phyloP scores from a whole-genome alignment of 2,329 filamentous ascomycete species.

The Colletotrichum sp. region DNA sequence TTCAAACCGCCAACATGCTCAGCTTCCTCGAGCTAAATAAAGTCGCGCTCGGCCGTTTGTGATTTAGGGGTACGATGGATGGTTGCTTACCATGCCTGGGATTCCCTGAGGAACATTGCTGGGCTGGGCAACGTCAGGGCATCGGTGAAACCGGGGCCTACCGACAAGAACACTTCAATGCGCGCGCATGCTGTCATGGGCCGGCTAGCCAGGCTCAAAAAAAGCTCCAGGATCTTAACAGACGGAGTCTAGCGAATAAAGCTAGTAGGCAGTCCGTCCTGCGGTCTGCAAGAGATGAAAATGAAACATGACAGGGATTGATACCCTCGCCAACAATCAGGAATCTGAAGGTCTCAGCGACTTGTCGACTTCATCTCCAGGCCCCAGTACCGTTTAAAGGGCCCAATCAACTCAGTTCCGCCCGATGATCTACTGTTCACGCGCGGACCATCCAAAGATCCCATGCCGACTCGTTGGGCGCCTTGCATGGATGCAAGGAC shows the following conservation, averaged over 20 bases:
- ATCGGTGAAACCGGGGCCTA: constrained; percentile 25
- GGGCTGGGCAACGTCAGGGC: neutral
- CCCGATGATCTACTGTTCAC: constrained; percentile 13
- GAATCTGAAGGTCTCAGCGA: neutral
- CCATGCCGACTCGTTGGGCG: neutral
- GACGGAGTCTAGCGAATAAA: neutral
- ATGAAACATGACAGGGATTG: constrained; percentile 19
- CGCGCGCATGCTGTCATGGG: constrained; percentile 17
- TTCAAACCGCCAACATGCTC: neutral
- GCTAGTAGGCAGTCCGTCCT: neutral
- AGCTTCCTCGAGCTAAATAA: constrained; percentile 9
- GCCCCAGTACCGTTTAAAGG: neutral
- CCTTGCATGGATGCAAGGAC: constrained; percentile 12
- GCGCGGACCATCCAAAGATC: constrained; percentile 7
- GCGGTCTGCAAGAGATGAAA: constrained; percentile 8
- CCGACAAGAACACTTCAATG: constrained; percentile 22
- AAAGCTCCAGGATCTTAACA: neutral
- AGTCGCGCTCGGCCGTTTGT: constrained; percentile 2
- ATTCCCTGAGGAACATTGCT: neutral
- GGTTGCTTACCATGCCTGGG: neutral
- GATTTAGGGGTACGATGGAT: neutral
- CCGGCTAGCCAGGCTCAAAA: neutral
- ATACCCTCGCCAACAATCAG: neutral
- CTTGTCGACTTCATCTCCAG: neutral
- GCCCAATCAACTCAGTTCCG: neutral